These are phyloP conservation scores for Pulicaria dysenterica DNA, from an alignment of 129 eudicot species.

Conservation along the genomic window DNA sequence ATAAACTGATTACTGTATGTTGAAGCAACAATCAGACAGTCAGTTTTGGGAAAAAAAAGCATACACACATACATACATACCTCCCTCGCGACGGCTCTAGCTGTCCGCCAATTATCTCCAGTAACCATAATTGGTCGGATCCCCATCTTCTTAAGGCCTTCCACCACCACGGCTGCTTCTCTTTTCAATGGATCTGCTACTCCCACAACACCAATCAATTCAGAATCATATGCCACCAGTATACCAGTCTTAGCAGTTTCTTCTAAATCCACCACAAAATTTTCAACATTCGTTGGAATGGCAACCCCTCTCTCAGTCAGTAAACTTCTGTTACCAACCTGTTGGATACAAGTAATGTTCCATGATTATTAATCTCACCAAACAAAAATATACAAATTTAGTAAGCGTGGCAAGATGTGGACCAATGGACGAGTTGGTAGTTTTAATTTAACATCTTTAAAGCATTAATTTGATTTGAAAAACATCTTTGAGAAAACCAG, in stretches of 20 bases:
- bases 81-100: constrained; percentile 92
- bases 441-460: no score
- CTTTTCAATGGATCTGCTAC: constrained; percentile 94
- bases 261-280: constrained; percentile 81
- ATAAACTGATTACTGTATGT: no score
- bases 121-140: constrained; percentile 96
- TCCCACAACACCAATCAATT: constrained; percentile 76
- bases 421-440: no score
- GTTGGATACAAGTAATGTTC: constrained; percentile 31
- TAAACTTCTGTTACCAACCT: constrained; percentile 95
- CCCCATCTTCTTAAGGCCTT: constrained; percentile 93
- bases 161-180: constrained; percentile 94
- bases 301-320: constrained; percentile 61
- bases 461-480: no score
- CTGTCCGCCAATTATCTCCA: constrained; percentile 98
- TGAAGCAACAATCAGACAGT: no score
- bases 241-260: constrained; percentile 88
- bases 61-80: constrained; percentile 29
- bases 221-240: constrained; percentile 67
- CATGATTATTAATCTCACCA: not conserved
- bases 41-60: no score
- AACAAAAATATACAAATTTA: not conserved
- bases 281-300: constrained; percentile 57
- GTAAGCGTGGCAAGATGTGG: no score
- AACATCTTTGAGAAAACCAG: no score